Conservation (phyloP, 2,329 filamentous ascomycete species). For the Xylaria sp. region DNA sequence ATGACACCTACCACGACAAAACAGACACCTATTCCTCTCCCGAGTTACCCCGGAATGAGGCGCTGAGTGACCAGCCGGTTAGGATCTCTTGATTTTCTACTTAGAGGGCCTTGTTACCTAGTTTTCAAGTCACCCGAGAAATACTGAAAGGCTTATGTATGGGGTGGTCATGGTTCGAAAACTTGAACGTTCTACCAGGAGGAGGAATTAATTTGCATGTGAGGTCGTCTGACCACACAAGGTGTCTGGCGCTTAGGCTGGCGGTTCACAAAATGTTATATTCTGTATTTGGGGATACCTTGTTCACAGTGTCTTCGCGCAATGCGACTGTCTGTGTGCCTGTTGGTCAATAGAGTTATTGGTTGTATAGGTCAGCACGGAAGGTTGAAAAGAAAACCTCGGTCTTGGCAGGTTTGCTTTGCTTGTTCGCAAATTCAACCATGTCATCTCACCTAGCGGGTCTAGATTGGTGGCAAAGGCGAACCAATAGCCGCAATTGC, state of each 20-base stretch:
- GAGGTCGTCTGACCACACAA: constrained; percentile 7
- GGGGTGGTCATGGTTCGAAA: neutral
- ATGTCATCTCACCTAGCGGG: neutral
- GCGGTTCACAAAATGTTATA: constrained; percentile 16
- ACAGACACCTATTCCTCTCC: constrained; percentile 46
- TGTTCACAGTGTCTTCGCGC: neutral
- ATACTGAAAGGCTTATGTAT: neutral
- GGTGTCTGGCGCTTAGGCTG: constrained; percentile 29
- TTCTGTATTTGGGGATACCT: constrained; percentile 12
- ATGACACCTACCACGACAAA: constrained; percentile 33
- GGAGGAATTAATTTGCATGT: constrained; percentile 24
- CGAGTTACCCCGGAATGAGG: constrained; percentile 44
- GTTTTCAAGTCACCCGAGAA: neutral
- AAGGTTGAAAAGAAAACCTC: neutral
- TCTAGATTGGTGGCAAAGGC: neutral
- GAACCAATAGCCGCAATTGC: neutral
- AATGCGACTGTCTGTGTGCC: neutral
- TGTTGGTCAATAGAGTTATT: neutral
- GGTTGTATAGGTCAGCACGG: neutral
- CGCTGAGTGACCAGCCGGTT: constrained; percentile 26
- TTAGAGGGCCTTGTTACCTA: neutral
- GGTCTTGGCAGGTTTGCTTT: neutral
- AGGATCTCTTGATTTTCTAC: neutral
- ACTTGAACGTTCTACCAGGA: neutral
- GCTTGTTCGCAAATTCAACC: neutral